Conservation (phyloP, 2,329 filamentous ascomycete species). For the Didymella pinodella region DNA sequence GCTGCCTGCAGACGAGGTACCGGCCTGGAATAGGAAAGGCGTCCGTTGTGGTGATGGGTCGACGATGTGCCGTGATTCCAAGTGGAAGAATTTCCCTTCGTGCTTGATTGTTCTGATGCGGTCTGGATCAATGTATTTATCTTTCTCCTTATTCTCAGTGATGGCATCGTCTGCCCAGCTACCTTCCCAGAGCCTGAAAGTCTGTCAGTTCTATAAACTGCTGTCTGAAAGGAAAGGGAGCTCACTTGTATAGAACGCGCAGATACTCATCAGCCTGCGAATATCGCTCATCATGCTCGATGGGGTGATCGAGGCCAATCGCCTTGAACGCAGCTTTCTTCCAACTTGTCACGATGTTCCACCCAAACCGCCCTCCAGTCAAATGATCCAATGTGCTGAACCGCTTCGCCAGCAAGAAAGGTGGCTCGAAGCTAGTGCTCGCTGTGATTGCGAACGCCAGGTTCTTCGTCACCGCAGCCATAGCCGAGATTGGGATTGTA, state of each 20-base stretch:
- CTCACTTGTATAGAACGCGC: neutral
- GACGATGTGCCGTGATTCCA: neutral
- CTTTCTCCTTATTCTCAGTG: neutral
- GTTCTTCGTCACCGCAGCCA: neutral
- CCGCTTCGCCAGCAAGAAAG: neutral
- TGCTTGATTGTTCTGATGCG: neutral
- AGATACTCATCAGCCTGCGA: constrained; percentile 35
- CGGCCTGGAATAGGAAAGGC: neutral
- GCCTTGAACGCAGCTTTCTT: neutral
- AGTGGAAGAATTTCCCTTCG: neutral
- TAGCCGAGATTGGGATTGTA: neutral
- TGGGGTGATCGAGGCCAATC: neutral
- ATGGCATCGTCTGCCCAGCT: neutral
- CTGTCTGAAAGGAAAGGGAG: neutral
- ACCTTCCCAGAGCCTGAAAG: neutral
- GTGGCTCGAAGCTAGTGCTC: neutral
- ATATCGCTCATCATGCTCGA: constrained; percentile 53
- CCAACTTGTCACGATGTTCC: neutral
- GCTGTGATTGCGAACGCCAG: neutral
- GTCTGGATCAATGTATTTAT: neutral
- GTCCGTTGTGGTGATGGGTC: neutral
- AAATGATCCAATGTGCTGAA: neutral
- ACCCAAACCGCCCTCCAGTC: neutral
- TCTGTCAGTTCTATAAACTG: neutral
- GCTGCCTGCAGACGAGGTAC: neutral